Percentiles rank a stretch among this genome's conserved stretches.
These are phyloP conservation scores for Castanopsis chinensis DNA, from an alignment of 306 rosid species.

Conservation along the genomic window DNA sequence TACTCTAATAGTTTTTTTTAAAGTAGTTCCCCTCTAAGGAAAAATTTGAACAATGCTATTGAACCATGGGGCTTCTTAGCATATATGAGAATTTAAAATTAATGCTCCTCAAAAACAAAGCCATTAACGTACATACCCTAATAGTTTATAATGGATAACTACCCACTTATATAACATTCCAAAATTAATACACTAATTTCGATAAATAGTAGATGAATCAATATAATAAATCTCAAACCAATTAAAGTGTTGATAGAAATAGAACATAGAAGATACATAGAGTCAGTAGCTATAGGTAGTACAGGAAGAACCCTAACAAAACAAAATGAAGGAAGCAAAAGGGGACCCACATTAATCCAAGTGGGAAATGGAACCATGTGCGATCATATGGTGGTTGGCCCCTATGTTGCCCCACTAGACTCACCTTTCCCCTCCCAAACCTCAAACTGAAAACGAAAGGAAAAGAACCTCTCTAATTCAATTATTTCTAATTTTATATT, in stretches of 20 bases:
- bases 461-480: constrained; percentile 2
- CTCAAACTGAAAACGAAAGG: constrained; percentile 24
- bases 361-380: constrained; percentile 49
- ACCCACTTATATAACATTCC: too few species aligned
- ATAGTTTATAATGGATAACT: too few species aligned
- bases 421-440: constrained; percentile 28
- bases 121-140: too few species aligned
- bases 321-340: background rate
- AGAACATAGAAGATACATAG: background rate
- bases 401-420: constrained; percentile 33
- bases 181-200: too few species aligned
- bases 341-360: constrained; percentile 25
- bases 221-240: background rate
- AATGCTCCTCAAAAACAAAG: too few species aligned
- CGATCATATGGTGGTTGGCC: constrained; percentile 46
- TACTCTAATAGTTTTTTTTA: too few species aligned
- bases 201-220: too few species aligned
- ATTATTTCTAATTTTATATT: background rate
- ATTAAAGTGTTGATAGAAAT: background rate
- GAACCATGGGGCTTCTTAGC: too few species aligned
- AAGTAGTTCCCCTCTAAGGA: too few species aligned
- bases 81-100: too few species aligned
- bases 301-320: background rate
- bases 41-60: too few species aligned
- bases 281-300: too few species aligned